Evolutionary conservation across 164 flowering plant genomes (phyloP).

Genomic region (Liriodendron chinense): DNA sequence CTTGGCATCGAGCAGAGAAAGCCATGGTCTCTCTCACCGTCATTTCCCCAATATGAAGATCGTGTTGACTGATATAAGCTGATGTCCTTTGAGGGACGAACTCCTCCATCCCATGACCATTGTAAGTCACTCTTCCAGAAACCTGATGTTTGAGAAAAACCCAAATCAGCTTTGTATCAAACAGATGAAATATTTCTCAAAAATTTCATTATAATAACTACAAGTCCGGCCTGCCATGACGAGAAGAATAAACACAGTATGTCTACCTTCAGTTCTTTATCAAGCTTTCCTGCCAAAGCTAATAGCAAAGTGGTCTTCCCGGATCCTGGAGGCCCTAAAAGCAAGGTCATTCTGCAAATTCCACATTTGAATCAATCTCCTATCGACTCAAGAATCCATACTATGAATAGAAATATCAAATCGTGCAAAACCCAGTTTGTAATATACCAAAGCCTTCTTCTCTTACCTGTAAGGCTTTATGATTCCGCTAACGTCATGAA

Average conservation of each 20-base stretch:
- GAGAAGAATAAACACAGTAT: neutral
- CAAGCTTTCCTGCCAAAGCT: slow-evolving; percentile 47
- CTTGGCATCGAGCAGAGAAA: slow-evolving; percentile 66
- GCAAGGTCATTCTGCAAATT: slow-evolving; percentile 33
- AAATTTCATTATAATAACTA: neutral
- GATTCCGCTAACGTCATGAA: slow-evolving; percentile 29
- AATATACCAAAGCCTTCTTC: neutral
- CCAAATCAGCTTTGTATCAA: neutral
- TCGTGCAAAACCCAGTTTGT: neutral
- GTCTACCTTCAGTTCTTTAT: slow-evolving; percentile 37
- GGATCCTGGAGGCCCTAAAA: slow-evolving; percentile 36
- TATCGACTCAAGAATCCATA: neutral
- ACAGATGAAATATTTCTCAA: neutral
- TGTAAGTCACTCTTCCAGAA: slow-evolving; percentile 61
- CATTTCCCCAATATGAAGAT: slow-evolving; percentile 60
- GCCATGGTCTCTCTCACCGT: slow-evolving; percentile 58
- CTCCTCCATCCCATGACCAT: slow-evolving; percentile 66
- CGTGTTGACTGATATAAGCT: slow-evolving; percentile 63
- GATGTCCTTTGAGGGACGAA: slow-evolving; percentile 68
- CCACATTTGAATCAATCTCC: neutral
- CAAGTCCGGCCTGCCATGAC: neutral
- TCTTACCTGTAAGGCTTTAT: slow-evolving; percentile 35
- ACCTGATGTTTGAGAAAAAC: slow-evolving; percentile 23
- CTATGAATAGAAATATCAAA: neutral
- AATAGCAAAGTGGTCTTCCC: slow-evolving; percentile 32